phyloP scores from a whole-genome alignment of 495 filamentous ascomycete genomes.

The Aspergillus wentii region DNA sequence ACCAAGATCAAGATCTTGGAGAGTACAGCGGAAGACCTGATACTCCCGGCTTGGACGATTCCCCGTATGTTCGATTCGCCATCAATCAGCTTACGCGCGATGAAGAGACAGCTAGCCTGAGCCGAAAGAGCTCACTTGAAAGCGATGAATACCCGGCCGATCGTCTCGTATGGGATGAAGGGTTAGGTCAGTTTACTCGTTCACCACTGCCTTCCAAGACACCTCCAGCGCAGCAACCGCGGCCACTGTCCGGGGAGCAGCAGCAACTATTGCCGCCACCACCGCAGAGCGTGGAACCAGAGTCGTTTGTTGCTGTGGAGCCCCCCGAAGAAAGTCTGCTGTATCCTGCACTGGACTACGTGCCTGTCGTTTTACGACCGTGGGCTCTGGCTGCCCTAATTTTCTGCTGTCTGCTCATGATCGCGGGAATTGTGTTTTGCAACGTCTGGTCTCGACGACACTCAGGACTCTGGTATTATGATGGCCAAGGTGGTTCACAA shows the following conservation, averaged over 20 bases:
- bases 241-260: no score
- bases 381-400: slow-evolving; percentile 54
- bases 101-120: slow-evolving; percentile 42
- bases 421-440: slow-evolving; percentile 64
- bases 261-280: slow-evolving; percentile 5
- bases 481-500: slow-evolving; percentile 56
- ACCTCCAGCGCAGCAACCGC: slow-evolving; percentile 5
- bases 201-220: slow-evolving; percentile 16
- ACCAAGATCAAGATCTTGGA: slow-evolving; percentile 24
- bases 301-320: slow-evolving; percentile 51
- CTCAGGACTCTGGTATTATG: slow-evolving; percentile 61
- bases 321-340: slow-evolving; percentile 37
- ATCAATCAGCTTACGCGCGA: slow-evolving; percentile 68
- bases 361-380: slow-evolving; percentile 63
- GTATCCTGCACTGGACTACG: slow-evolving; percentile 55
- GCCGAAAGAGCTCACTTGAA: slow-evolving; percentile 28
- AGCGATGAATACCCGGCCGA: slow-evolving; percentile 45
- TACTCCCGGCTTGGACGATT: slow-evolving; percentile 62
- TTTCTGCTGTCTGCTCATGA: slow-evolving; percentile 62
- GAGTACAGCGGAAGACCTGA: slow-evolving; percentile 28
- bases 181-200: slow-evolving; percentile 41
- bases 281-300: slow-evolving; percentile 23
- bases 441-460: slow-evolving; percentile 65
- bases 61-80: slow-evolving; percentile 67
- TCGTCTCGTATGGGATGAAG: slow-evolving; percentile 47